A percentile compares a stretch with the other conserved stretches of the same genome.
phyloP scores from a whole-genome alignment of 2,329 filamentous ascomycete genomes.

The Salinomyces thailandicus region DNA sequence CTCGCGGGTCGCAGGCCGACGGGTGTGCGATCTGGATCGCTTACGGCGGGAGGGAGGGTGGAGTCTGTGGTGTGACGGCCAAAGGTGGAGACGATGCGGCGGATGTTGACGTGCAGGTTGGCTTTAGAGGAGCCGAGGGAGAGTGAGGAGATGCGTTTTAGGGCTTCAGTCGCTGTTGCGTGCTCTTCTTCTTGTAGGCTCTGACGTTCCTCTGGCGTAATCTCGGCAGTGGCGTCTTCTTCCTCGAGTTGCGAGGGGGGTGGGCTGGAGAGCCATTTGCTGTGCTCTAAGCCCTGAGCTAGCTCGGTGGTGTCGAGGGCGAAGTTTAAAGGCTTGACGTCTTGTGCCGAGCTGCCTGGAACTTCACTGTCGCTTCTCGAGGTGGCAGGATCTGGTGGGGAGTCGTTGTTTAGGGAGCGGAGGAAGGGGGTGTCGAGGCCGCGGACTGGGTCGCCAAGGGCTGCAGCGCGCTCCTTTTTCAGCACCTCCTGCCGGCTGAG shows the following conservation, averaged over 20 bases:
- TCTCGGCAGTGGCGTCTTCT: constrained; percentile 1
- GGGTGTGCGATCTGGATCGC: constrained; percentile 25
- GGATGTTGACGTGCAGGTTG: constrained; percentile 68
- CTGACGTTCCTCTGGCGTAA: constrained; percentile 38
- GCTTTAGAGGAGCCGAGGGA: constrained; percentile 70
- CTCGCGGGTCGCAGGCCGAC: constrained; percentile 12
- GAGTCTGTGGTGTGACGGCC: constrained; percentile 82
- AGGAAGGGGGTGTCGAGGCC: constrained; percentile 74
- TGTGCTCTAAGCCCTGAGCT: constrained; percentile 53
- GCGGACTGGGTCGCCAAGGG: constrained; percentile 66
- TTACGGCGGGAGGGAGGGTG: constrained; percentile 50
- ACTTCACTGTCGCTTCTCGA: constrained; percentile 9
- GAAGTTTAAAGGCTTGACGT: constrained; percentile 55
- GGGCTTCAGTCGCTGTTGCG: constrained; percentile 60
- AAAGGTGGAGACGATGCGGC: constrained; percentile 75
- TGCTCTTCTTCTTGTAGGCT: constrained; percentile 14
- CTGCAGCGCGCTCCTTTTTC: constrained; percentile 50
- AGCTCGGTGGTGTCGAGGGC: constrained; percentile 61
- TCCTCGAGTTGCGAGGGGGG: background rate
- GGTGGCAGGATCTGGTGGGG: constrained; percentile 24
- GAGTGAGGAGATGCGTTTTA: constrained; percentile 68
- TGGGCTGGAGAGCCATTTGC: constrained; percentile 45
- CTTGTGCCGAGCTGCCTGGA: constrained; percentile 14
- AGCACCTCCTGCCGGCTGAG: constrained; percentile 63
- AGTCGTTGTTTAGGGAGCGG: constrained; percentile 62